These are phyloP conservation scores for Saturnispora halmiae DNA, from an alignment of 805 yeast genomes.

Conservation along the genomic window DNA sequence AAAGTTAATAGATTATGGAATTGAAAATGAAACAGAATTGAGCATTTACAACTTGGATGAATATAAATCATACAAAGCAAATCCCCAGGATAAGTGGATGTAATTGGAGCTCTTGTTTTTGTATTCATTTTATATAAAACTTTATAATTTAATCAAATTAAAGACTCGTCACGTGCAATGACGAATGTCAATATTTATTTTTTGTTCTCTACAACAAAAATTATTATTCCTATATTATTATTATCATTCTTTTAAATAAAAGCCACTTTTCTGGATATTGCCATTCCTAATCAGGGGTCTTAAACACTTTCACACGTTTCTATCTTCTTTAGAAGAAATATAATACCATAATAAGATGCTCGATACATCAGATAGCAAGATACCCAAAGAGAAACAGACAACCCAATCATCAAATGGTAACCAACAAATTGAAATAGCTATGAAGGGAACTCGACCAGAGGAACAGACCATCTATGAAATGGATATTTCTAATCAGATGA, in stretches of 20 bases:
- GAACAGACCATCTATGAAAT: slow-evolving; percentile 7
- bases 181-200: not conserved
- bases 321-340: no score
- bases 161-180: slow-evolving; percentile 8
- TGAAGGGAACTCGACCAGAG: no score
- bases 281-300: no score
- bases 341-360: no score
- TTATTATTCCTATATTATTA: not conserved
- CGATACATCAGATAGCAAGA: no score
- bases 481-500: slow-evolving; percentile 3
- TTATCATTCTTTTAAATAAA: not conserved
- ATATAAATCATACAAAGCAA: slow-evolving; percentile 58
- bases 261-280: no score
- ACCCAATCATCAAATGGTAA: no score
- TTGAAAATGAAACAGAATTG: slow-evolving; percentile 86
- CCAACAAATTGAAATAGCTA: no score
- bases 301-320: no score
- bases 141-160: not conserved
- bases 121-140: not conserved
- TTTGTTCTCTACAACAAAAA: not conserved
- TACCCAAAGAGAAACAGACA: no score
- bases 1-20: slow-evolving; percentile 42
- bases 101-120: not conserved
- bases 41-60: slow-evolving; percentile 66
- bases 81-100: slow-evolving; percentile 91